Evolutionary conservation across 2,329 filamentous ascomycete genomes (phyloP).

Genomic region (Myriosclerotinia scirpicola): DNA sequence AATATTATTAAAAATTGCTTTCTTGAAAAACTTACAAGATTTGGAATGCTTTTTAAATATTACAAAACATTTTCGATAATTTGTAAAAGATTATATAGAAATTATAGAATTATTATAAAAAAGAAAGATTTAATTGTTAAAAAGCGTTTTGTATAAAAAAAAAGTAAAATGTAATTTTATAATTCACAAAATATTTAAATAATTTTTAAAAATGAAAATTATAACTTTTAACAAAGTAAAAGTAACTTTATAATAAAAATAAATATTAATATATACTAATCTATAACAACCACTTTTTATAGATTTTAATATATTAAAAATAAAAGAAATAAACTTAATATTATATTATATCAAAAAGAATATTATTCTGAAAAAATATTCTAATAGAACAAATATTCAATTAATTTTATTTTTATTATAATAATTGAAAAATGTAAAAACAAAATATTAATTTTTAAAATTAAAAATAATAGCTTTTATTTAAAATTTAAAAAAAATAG

Average conservation of each 20-base stretch:
- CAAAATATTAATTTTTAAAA: no score
- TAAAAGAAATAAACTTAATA: background rate
- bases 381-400: background rate
- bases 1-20: no score
- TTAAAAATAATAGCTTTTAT: no score
- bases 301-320: background rate
- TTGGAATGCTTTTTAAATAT: no score
- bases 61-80: background rate
- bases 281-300: background rate
- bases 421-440: background rate
- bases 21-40: no score
- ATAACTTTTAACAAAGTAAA: background rate
- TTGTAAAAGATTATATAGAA: background rate
- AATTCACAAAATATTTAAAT: background rate
- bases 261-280: background rate
- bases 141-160: background rate
- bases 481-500: no score
- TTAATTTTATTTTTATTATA: background rate
- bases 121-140: background rate
- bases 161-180: background rate
- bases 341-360: background rate
- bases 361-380: background rate
- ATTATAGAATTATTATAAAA: background rate
- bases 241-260: background rate
- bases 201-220: no score